Evolutionary conservation across 1,284 basidiomycete species (phyloP).

Genomic region (Boletus sp.): DNA sequence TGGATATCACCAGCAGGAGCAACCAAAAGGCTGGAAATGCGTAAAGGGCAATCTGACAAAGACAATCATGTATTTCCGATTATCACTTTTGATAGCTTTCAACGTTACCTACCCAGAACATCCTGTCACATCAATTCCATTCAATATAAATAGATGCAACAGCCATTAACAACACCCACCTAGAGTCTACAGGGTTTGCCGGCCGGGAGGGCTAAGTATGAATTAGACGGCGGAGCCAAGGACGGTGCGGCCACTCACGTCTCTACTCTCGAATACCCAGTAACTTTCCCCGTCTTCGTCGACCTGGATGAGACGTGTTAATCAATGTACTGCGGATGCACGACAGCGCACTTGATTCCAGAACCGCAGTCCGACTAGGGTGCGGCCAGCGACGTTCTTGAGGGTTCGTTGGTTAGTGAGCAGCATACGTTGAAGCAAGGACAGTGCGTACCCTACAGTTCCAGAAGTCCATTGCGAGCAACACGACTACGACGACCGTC

Average conservation of each 20-base stretch:
- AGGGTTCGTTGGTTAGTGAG: neutral
- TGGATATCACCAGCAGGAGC: slow-evolving; percentile 79
- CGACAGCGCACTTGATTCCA: slow-evolving; percentile 79
- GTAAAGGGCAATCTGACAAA: slow-evolving; percentile 78
- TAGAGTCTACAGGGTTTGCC: slow-evolving; percentile 86
- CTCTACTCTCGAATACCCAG: slow-evolving; percentile 94
- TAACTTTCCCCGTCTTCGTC: slow-evolving; percentile 94
- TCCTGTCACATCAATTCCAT: slow-evolving; percentile 45
- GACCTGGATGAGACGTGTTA: slow-evolving; percentile 46
- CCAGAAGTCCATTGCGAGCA: slow-evolving; percentile 96
- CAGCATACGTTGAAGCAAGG: neutral
- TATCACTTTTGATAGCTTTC: neutral
- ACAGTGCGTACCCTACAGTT: slow-evolving; percentile 71
- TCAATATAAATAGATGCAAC: slow-evolving; percentile 2
- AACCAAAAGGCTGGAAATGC: slow-evolving; percentile 87
- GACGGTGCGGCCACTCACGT: slow-evolving; percentile 51
- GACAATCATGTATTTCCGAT: slow-evolving; percentile 9
- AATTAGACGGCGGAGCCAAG: slow-evolving; percentile 7
- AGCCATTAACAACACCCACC: slow-evolving; percentile 44
- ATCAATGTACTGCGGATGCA: slow-evolving; percentile 3
- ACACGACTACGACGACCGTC: slow-evolving; percentile 87
- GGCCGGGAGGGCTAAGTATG: slow-evolving; percentile 75
- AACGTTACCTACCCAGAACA: slow-evolving; percentile 75
- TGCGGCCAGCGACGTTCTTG: slow-evolving; percentile 88
- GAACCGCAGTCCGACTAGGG: slow-evolving; percentile 86